Evolutionary conservation across 805 yeast species (phyloP).

Genomic region (Priceomyces castillae): DNA sequence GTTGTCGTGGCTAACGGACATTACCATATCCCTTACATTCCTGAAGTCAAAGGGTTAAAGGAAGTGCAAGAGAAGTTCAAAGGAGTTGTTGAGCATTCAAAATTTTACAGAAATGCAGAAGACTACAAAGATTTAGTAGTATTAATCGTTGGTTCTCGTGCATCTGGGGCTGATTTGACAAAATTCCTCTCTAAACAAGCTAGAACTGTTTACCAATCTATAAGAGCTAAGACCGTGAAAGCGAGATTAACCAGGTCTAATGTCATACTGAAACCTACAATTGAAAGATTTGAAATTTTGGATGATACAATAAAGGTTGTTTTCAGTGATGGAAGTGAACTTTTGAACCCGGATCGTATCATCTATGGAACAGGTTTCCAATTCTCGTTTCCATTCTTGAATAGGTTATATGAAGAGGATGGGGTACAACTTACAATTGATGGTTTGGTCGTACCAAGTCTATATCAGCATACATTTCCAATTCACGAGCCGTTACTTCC

Average conservation of each 20-base stretch:
- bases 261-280: constrained; percentile 23
- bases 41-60: constrained; percentile 39
- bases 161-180: constrained; percentile 28
- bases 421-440: constrained; percentile 37
- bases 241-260: constrained; percentile 12
- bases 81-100: constrained; percentile 41
- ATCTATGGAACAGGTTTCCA: constrained; percentile 77
- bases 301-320: constrained; percentile 34
- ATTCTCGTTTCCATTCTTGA: constrained; percentile 61
- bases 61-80: constrained; percentile 30
- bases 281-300: constrained; percentile 17
- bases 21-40: constrained; percentile 46
- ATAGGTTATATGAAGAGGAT: constrained; percentile 25
- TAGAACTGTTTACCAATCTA: constrained; percentile 29
- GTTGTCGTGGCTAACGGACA: constrained; percentile 49
- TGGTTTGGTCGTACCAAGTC: constrained; percentile 32
- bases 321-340: constrained; percentile 47
- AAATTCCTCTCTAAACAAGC: constrained; percentile 20
- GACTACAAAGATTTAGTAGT: constrained; percentile 35
- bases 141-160: constrained; percentile 19
- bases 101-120: constrained; percentile 34
- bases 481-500: constrained; percentile 62
- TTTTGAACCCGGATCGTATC: constrained; percentile 52
- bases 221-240: constrained; percentile 13
- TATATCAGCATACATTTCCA: constrained; percentile 61